A percentile compares a stretch with the other conserved stretches of the same genome.
phyloP scores from a whole-genome alignment of 768 basidiomycete species.

The Strobilomyces confusus region DNA sequence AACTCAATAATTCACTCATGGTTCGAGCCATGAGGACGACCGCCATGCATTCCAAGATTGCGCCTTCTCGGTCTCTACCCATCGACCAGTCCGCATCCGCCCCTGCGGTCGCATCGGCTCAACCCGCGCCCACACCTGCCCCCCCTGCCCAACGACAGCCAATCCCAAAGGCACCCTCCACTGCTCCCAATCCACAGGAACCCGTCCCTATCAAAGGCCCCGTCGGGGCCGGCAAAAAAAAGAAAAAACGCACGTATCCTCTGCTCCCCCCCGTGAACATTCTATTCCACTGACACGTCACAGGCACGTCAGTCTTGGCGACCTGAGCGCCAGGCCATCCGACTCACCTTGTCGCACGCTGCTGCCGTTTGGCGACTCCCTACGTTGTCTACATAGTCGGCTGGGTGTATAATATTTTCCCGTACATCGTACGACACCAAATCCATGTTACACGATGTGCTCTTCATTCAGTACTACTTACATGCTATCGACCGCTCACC shows the following conservation, averaged over 20 bases:
- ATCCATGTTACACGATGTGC: not conserved
- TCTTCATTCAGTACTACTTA: not conserved
- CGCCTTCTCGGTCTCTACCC: slow-evolving; percentile 40
- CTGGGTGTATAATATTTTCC: too few relatives aligned
- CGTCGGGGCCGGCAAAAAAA: slow-evolving; percentile 61
- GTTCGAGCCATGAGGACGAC: slow-evolving; percentile 79
- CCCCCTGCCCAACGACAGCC: slow-evolving; percentile 28
- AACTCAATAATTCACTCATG: slow-evolving; percentile 65
- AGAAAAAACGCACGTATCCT: slow-evolving; percentile 60
- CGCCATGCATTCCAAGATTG: slow-evolving; percentile 59
- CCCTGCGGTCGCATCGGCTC: slow-evolving; percentile 19
- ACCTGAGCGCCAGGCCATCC: slow-evolving; percentile 10
- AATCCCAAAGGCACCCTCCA: slow-evolving; percentile 32
- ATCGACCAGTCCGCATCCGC: slow-evolving; percentile 27
- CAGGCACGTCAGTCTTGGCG: slow-evolving; percentile 26
- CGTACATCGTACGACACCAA: not conserved
- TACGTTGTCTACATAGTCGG: not conserved
- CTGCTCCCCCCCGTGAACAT: not conserved
- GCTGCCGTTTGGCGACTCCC: not conserved
- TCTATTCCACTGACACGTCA: slow-evolving; percentile 2
- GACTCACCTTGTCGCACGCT: not conserved
- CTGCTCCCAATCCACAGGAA: slow-evolving; percentile 44
- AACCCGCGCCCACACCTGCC: slow-evolving; percentile 33
- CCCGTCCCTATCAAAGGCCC: slow-evolving; percentile 40
- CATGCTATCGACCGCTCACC: slow-evolving; percentile 43